phyloP scores from a whole-genome alignment of 2,329 filamentous ascomycete species.

The Talaromyces sp. region DNA sequence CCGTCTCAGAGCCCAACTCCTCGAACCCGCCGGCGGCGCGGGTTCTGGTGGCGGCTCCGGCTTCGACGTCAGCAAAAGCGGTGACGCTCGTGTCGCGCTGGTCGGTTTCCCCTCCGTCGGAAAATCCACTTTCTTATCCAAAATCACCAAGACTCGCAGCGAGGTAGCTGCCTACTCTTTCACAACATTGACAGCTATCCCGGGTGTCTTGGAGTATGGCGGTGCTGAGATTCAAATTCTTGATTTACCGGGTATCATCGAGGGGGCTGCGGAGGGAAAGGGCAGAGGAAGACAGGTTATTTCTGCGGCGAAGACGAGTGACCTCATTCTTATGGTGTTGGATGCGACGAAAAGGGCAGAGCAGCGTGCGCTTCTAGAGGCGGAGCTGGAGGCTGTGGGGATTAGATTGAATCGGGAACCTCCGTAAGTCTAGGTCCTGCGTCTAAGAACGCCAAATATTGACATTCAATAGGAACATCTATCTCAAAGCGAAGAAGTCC shows the following conservation, averaged over 20 bases:
- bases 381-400: constrained; percentile 89
- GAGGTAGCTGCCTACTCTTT: constrained; percentile 96
- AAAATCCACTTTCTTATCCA: constrained; percentile 98
- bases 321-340: constrained; percentile 92
- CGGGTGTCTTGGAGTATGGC: constrained; percentile 94
- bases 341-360: constrained; percentile 96
- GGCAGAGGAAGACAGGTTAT: constrained; percentile 95
- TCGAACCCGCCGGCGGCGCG: constrained; percentile 80
- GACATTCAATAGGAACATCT: constrained; percentile 71
- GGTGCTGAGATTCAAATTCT: constrained; percentile 97
- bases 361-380: constrained; percentile 83
- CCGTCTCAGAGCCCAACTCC: constrained; percentile 84
- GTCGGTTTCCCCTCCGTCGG: constrained; percentile 99
- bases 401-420: constrained; percentile 89
- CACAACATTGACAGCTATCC: constrained; percentile 95
- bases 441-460: background rate
- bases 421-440: constrained; percentile 57
- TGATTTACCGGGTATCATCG: constrained; percentile 96
- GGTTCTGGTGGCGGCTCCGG: constrained; percentile 76
- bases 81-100: constrained; percentile 92
- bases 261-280: constrained; percentile 93
- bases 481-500: constrained; percentile 91
- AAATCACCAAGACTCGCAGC: constrained; percentile 96
- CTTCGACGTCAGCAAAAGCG: constrained; percentile 89
- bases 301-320: constrained; percentile 95